phyloP scores from a whole-genome alignment of 371 early-diverging fungal genomes.

The Mucor mucedo region DNA sequence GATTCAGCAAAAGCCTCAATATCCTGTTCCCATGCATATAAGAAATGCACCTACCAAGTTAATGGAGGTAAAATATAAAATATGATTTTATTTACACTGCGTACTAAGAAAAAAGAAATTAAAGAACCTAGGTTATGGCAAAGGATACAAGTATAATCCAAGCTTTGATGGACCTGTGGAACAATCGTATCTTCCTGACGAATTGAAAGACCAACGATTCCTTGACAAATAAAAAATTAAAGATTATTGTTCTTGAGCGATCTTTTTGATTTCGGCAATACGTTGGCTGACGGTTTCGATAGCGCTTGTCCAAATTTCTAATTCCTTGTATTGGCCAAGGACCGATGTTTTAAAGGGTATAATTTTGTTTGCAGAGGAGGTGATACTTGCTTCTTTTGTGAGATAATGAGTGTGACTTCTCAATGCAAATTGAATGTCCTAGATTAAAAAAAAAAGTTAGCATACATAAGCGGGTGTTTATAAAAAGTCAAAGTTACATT shows the following conservation, averaged over 20 bases:
- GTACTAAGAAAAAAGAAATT: not conserved
- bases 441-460: not conserved
- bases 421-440: conserved; percentile 52
- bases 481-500: conserved; percentile 30
- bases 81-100: conserved; percentile 4
- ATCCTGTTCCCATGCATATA: conserved; percentile 86
- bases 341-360: conserved; percentile 52
- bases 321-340: conserved; percentile 42
- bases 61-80: conserved; percentile 54
- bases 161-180: conserved; percentile 74
- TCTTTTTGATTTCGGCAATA: conserved; percentile 36
- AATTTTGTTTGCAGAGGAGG: conserved; percentile 41
- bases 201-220: conserved; percentile 58
- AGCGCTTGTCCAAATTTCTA: conserved; percentile 51
- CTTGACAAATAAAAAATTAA: conserved; percentile 39
- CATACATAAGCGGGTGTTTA: not conserved
- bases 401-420: conserved; percentile 46
- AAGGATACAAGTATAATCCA: conserved; percentile 87
- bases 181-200: conserved; percentile 79
- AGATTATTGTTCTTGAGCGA: conserved; percentile 21
- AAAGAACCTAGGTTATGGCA: conserved; percentile 73
- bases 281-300: conserved; percentile 40
- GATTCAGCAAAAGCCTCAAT: conserved; percentile 62
- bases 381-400: conserved; percentile 40
- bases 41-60: conserved; percentile 84